Evolutionary conservation across 805 yeast genomes (phyloP), one percentile per base, ranked within the genome.

Genomic region (Cyberlindnera veronae): DNA sequence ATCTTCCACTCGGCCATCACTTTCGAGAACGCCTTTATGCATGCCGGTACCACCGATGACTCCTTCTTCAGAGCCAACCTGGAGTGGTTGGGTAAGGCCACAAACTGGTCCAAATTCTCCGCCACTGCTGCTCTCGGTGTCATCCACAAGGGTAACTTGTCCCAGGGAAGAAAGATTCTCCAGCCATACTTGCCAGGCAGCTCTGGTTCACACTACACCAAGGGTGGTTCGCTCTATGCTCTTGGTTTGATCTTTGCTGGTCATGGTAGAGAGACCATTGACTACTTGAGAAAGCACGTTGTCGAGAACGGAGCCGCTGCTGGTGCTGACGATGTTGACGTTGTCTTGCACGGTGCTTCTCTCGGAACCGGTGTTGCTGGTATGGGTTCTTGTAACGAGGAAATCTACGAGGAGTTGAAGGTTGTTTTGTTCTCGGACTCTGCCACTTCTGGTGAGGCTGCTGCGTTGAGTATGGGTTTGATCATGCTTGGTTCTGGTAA

Each of bases 101-200:
- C 91, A 34, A 89, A 91, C 64, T 93, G 99, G 99, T 89, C 97
- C 6, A 93, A 91, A 60, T 93, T 93, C 62, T 81, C 96, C 0
- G 97, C 98, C 2, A 91, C 98, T 12, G 98, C 98, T 8, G 97
- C 98, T 12, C 69, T 93, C 46, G 99, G 99, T 60, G 98, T 91
- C 22, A 90, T 93, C 51, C 98, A 93, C 62, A 85, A 84, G 58
- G 98, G 99, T 39, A 91, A 91, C 62, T 72, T 93, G 42, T 77
- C 95, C 0, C 95, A 89, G 60, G 99, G 98, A 39, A 80, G 81
- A 59, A 77, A 81, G 49, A 79, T 91, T 36, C 74, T 93, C 60
- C 82, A 83, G 50, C 98, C 98, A 16, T 93, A 93, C 59, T 73
- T 93, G 45, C 96, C 98, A 29, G 91, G 91, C 4, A 67, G 71